Evolutionary conservation across 768 basidiomycete species (phyloP).

Genomic region (Suillus cothurnatus): DNA sequence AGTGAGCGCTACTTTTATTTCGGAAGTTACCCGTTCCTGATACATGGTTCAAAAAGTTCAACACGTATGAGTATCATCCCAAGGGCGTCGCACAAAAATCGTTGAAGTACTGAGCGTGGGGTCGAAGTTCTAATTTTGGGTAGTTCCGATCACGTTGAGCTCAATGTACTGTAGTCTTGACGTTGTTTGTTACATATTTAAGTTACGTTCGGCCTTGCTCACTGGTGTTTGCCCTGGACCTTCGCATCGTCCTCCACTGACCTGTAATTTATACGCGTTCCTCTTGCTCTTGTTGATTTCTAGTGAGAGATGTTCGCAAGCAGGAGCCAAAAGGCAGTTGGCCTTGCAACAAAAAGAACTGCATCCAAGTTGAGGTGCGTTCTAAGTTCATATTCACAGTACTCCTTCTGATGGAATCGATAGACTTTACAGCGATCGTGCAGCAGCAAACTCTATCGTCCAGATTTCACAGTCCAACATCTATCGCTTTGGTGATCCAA

Average conservation of each 20-base stretch:
- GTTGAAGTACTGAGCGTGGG: too few species aligned
- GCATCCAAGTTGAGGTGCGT: not conserved
- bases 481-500: conserved; percentile 61
- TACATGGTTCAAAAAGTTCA: not conserved
- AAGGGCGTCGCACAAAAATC: too few species aligned
- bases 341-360: not conserved
- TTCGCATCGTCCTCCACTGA: not conserved
- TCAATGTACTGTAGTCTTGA: too few species aligned
- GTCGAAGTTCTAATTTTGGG: too few species aligned
- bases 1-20: conserved; percentile 12
- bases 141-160: too few species aligned
- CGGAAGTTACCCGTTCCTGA: not conserved
- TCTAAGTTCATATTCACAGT: not conserved
- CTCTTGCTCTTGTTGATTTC: not conserved
- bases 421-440: not conserved
- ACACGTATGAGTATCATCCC: not conserved
- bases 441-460: conserved; percentile 25
- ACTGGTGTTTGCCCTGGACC: not conserved
- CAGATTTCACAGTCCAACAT: conserved; percentile 52
- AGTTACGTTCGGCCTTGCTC: not conserved
- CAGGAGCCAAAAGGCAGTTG: not conserved
- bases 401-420: not conserved
- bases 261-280: not conserved
- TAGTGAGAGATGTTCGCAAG: not conserved
- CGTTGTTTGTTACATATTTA: too few species aligned